Conservation (phyloP, 2,329 filamentous ascomycete genomes). For the Aspergillus uvarum region DNA sequence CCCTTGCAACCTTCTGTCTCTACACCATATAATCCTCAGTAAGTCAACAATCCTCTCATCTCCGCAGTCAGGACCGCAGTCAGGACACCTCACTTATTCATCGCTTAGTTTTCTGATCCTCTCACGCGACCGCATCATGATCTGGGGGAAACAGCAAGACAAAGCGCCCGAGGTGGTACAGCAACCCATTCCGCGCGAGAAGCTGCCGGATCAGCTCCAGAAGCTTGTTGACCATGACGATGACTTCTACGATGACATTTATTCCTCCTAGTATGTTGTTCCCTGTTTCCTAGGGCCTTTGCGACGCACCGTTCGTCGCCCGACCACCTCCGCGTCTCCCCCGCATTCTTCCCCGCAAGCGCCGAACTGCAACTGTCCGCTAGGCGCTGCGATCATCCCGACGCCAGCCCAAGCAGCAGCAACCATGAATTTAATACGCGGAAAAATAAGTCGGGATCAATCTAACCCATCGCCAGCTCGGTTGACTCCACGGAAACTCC, state of each 20-base stretch:
- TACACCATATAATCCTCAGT: neutral
- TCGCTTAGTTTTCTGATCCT: neutral
- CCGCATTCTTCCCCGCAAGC: slow-evolving; percentile 4
- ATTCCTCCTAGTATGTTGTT: slow-evolving; percentile 70
- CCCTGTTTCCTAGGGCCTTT: neutral
- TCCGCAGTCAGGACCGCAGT: neutral
- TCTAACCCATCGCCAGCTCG: slow-evolving; percentile 49
- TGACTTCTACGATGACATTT: slow-evolving; percentile 72
- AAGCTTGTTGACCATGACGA: slow-evolving; percentile 63
- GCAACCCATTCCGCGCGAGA: slow-evolving; percentile 49
- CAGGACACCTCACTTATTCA: neutral
- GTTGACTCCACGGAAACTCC: slow-evolving; percentile 80
- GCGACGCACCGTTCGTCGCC: neutral
- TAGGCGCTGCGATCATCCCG: neutral
- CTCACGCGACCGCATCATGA: slow-evolving; percentile 16
- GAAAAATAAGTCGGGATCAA: slow-evolving; percentile 1
- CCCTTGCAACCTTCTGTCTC: slow-evolving; percentile 20
- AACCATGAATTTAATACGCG: neutral
- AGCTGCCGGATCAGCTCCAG: slow-evolving; percentile 57
- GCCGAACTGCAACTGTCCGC: neutral
- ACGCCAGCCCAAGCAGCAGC: neutral
- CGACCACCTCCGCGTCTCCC: slow-evolving; percentile 1
- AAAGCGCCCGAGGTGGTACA: slow-evolving; percentile 22
- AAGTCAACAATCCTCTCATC: neutral
- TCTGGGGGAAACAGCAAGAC: slow-evolving; percentile 34